phyloP scores from a whole-genome alignment of 495 filamentous ascomycete species.

The Acidiella bohemica region DNA sequence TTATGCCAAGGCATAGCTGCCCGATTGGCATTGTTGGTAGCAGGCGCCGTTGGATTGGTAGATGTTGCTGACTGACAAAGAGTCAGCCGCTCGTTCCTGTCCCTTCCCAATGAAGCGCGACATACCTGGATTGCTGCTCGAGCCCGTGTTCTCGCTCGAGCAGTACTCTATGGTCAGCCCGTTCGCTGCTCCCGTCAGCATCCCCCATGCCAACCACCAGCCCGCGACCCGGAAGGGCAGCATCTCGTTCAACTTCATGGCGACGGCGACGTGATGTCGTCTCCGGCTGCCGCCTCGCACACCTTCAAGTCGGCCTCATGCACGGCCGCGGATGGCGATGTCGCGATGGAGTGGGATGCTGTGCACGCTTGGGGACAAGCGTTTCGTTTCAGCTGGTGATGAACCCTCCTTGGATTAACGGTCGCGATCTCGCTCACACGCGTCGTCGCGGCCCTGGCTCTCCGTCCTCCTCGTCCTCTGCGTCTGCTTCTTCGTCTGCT shows the following conservation, averaged over 20 bases:
- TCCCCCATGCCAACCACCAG: neutral
- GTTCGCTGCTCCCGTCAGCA: neutral
- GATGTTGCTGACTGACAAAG: conserved; percentile 37
- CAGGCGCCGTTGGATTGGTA: conserved; percentile 60
- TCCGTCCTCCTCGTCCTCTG: too few species aligned
- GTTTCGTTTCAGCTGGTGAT: too few species aligned
- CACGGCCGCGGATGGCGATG: neutral
- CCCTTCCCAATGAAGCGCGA: too few species aligned
- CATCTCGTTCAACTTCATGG: conserved; percentile 4
- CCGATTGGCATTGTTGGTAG: conserved; percentile 34
- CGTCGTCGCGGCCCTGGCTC: too few species aligned
- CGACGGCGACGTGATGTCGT: neutral
- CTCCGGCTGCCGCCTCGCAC: neutral
- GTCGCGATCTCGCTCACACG: too few species aligned
- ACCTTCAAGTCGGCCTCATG: neutral
- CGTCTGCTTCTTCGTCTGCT: too few species aligned
- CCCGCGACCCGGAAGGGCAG: conserved; percentile 1
- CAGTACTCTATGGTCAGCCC: conserved; percentile 15
- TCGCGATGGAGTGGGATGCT: too few species aligned
- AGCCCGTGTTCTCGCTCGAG: conserved; percentile 21
- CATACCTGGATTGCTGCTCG: conserved; percentile 9
- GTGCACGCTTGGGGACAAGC: too few species aligned
- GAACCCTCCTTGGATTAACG: too few species aligned
- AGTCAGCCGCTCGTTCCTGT: too few species aligned
- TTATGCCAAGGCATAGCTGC: conserved; percentile 52